Conservation (phyloP, 2,329 filamentous ascomycete genomes). For the Epichloe festucae region DNA sequence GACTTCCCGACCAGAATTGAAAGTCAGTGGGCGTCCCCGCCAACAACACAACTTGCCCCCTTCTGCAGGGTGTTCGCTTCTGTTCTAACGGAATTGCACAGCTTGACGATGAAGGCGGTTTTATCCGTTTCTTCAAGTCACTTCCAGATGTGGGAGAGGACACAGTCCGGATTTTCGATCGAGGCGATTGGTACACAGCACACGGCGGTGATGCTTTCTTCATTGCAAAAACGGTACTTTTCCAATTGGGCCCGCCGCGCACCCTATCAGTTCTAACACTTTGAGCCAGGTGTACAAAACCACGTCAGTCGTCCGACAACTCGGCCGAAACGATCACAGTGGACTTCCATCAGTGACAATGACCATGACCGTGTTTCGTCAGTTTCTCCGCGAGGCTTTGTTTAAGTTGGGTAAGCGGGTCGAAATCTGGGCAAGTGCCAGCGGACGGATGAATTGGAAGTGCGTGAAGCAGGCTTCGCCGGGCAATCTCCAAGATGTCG, state of each 20-base stretch:
- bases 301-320: slow-evolving; percentile 81
- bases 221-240: slow-evolving; percentile 61
- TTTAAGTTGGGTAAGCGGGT: slow-evolving; percentile 83
- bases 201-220: slow-evolving; percentile 76
- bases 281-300: slow-evolving; percentile 78
- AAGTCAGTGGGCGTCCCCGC: slow-evolving; percentile 31
- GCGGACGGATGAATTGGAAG: slow-evolving; percentile 81
- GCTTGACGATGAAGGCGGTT: slow-evolving; percentile 94
- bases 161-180: slow-evolving; percentile 82
- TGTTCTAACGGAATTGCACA: slow-evolving; percentile 19
- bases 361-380: slow-evolving; percentile 87
- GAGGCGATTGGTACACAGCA: slow-evolving; percentile 92
- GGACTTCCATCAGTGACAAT: slow-evolving; percentile 88
- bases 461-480: slow-evolving; percentile 84
- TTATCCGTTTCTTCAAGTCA: slow-evolving; percentile 93
- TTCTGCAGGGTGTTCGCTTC: too few relatives aligned
- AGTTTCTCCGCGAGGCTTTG: slow-evolving; percentile 86
- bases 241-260: neutral
- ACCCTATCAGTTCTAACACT: neutral
- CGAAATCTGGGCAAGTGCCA: slow-evolving; percentile 73
- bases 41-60: neutral
- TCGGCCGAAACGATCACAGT: slow-evolving; percentile 74
- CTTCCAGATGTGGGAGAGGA: slow-evolving; percentile 58
- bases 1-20: slow-evolving; percentile 60
- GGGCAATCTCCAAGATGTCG: slow-evolving; percentile 90